These are phyloP conservation scores for Chlorella sp. DNA, from an alignment of 139 green algal genomes.

Conservation along the genomic window DNA sequence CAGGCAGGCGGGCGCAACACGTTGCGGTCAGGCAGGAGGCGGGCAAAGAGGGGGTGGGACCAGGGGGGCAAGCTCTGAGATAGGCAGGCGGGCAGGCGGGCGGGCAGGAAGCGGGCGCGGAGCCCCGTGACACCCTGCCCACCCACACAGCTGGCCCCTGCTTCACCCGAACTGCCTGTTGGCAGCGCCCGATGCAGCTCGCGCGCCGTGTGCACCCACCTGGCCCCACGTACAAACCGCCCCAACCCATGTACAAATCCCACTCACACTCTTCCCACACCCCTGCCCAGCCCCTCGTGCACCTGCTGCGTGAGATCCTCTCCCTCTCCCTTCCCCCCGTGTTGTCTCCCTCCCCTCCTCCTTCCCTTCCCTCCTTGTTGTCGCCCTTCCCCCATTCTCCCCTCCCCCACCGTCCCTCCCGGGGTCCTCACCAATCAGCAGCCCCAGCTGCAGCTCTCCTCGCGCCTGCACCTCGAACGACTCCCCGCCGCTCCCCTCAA, in stretches of 20 bases:
- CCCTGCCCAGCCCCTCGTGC: too few species aligned
- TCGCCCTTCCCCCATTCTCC: background rate
- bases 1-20: background rate
- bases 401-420: background rate
- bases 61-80: background rate
- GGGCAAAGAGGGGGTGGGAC: background rate
- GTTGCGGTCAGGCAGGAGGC: background rate
- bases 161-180: background rate
- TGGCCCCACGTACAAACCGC: background rate
- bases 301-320: too few species aligned
- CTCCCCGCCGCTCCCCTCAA: slow-evolving; percentile 46
- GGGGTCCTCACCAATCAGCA: slow-evolving; percentile 71
- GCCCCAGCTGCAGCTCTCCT: slow-evolving; percentile 92
- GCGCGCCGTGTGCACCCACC: background rate
- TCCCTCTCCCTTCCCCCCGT: too few species aligned
- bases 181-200: background rate
- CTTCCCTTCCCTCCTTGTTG: too few species aligned
- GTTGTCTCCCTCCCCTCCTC: background rate
- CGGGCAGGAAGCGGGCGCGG: too few species aligned
- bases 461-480: slow-evolving; percentile 85
- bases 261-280: too few species aligned
- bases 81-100: background rate
- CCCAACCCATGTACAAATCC: too few species aligned
- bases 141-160: background rate
- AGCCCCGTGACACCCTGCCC: too few species aligned